Percentiles rank a stretch among this genome's conserved stretches.
Evolutionary conservation across 176 grass and related monocot genomes (phyloP).

Genomic region (Musa acuminata): DNA sequence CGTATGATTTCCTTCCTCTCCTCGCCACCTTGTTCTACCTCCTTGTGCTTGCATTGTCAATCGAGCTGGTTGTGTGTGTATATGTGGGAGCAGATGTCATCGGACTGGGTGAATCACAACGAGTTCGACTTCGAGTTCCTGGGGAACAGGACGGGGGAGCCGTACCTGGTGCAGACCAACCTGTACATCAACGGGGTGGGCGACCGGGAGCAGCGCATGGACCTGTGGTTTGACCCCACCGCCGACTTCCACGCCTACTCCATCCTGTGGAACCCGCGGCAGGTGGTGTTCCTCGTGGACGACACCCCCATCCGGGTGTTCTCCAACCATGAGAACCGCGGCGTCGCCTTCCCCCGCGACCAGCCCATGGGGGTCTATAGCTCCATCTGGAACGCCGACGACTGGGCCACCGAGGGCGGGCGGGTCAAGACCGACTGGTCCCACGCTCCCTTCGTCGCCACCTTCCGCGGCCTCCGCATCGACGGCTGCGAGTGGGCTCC

Average conservation of each 20-base stretch:
- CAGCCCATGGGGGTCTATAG: constrained; percentile 91
- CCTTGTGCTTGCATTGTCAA: neutral
- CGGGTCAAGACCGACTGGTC: constrained; percentile 95
- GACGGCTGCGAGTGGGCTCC: constrained; percentile 68
- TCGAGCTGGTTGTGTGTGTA: neutral
- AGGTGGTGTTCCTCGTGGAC: constrained; percentile 92
- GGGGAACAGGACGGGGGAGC: constrained; percentile 75
- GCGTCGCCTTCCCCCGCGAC: constrained; percentile 42
- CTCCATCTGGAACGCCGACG: constrained; percentile 98
- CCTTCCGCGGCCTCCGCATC: constrained; percentile 58
- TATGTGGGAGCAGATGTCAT: constrained; percentile 31
- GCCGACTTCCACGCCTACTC: constrained; percentile 64
- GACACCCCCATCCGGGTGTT: constrained; percentile 86
- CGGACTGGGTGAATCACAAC: constrained; percentile 67
- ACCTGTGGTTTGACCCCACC: constrained; percentile 79
- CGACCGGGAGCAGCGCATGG: constrained; percentile 94
- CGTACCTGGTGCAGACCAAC: constrained; percentile 94
- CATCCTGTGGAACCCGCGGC: constrained; percentile 68
- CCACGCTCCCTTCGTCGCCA: constrained; percentile 77
- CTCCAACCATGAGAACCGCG: constrained; percentile 32
- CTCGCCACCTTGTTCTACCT: neutral
- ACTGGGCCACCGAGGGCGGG: constrained; percentile 96
- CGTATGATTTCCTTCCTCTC: constrained; percentile 31
- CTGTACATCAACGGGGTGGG: constrained; percentile 88
- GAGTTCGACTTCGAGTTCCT: constrained; percentile 99